Percentiles rank a stretch among this genome's conserved stretches.
Conservation (phyloP, 2,329 filamentous ascomycete genomes). For the Beauveria medogensis region DNA sequence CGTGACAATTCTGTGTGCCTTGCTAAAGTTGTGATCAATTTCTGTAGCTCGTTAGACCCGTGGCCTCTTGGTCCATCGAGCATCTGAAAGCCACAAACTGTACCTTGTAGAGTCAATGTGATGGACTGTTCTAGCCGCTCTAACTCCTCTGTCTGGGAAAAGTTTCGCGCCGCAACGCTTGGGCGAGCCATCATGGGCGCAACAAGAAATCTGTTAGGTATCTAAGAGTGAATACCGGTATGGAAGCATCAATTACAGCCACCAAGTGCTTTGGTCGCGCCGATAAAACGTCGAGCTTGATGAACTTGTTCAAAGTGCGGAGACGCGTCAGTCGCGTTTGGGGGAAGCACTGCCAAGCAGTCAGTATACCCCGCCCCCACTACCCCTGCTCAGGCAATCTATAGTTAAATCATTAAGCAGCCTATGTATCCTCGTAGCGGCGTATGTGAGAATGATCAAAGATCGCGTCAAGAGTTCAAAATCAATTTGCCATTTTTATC, state of each 20-base stretch:
- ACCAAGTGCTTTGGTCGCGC: not conserved
- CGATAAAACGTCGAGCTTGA: not conserved
- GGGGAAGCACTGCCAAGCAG: too few species aligned
- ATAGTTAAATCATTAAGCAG: too few species aligned
- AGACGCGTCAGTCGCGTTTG: conserved; percentile 8
- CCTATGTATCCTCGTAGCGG: too few species aligned
- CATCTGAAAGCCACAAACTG: conserved; percentile 7
- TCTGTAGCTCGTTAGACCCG: conserved; percentile 43
- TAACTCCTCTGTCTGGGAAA: conserved; percentile 88
- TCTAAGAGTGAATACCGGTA: not conserved
- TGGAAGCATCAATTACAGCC: not conserved
- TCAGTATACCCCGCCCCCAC: too few species aligned
- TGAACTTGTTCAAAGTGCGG: not conserved
- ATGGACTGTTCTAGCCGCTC: conserved; percentile 96
- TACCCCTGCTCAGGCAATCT: too few species aligned
- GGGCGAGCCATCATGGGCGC: conserved; percentile 40
- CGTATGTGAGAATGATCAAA: too few species aligned
- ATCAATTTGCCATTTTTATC: too few species aligned
- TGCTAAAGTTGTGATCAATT: conserved; percentile 98
- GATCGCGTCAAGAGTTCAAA: too few species aligned
- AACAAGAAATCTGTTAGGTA: not conserved
- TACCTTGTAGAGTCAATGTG: conserved; percentile 87
- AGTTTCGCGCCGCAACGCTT: conserved; percentile 39
- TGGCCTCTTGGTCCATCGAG: too few species aligned
- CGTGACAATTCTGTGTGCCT: conserved; percentile 91